Evolutionary conservation across 345 rosid species (phyloP).

Genomic region (Theobroma cacao): DNA sequence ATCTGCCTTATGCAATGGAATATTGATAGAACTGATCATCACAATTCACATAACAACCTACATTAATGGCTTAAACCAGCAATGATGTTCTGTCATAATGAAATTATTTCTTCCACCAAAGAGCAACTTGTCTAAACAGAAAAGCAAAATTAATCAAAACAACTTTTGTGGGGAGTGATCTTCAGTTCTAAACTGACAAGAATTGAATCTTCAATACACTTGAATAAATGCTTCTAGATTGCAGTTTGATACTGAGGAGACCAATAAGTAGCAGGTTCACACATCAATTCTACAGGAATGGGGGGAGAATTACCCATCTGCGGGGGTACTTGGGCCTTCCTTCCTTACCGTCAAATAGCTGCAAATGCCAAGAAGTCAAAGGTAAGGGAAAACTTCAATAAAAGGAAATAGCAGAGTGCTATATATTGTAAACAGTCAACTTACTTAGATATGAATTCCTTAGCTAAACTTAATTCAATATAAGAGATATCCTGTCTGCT

Average conservation of each 20-base stretch:
- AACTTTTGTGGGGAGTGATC: neutral
- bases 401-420: neutral
- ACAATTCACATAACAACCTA: neutral
- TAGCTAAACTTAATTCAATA: neutral
- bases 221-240: neutral
- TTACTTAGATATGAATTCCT: neutral
- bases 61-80: neutral
- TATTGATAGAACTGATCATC: neutral
- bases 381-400: neutral
- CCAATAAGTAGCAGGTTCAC: neutral
- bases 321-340: conserved; percentile 90
- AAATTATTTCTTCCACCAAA: neutral
- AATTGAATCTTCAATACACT: conserved; percentile 10
- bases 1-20: neutral
- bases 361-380: conserved; percentile 19
- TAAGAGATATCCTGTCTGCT: neutral
- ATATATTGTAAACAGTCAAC: neutral
- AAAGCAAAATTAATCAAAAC: neutral
- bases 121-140: neutral
- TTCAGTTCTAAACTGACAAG: conserved; percentile 9
- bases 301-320: conserved; percentile 94
- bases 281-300: conserved; percentile 54
- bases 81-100: neutral
- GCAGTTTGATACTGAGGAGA: neutral
- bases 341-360: conserved; percentile 94